A percentile compares a stretch with the other conserved stretches of the same genome.
Evolutionary conservation across 441 rosid genomes (phyloP).

Genomic region (Croton setiger): DNA sequence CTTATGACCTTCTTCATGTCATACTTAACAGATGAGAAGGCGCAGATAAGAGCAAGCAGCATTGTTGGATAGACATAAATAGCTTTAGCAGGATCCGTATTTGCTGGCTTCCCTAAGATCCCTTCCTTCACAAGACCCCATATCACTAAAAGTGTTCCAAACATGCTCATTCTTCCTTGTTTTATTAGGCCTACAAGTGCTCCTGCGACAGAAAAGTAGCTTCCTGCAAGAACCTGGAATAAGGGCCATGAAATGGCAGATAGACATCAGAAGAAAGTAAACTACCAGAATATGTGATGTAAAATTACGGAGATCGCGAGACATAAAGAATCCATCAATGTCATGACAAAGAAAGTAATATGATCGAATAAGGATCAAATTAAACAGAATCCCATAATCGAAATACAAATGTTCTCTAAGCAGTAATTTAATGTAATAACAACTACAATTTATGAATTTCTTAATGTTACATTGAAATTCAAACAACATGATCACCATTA

Average conservation of each 20-base stretch:
- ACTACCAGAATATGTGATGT: background rate
- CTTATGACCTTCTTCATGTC: constrained; percentile 68
- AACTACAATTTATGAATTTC: too few species aligned
- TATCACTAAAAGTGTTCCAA: constrained; percentile 73
- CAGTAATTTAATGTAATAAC: too few species aligned
- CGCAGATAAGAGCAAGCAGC: constrained; percentile 71
- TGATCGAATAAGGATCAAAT: background rate
- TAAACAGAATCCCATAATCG: background rate
- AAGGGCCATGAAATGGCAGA: constrained; percentile 13
- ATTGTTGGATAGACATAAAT: constrained; percentile 88
- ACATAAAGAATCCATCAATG: background rate
- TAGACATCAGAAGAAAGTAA: background rate
- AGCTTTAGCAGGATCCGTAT: constrained; percentile 61
- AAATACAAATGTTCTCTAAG: background rate
- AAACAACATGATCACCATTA: background rate
- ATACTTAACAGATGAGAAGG: constrained; percentile 81
- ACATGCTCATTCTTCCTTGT: constrained; percentile 97
- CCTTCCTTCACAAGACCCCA: constrained; percentile 99
- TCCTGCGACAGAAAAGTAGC: constrained; percentile 94
- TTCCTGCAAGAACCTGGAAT: constrained; percentile 91
- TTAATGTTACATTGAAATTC: too few species aligned
- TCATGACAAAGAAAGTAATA: constrained; percentile 6
- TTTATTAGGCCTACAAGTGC: constrained; percentile 79
- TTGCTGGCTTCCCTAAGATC: constrained; percentile 70
- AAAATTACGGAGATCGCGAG: background rate